Conservation (phyloP, 148 eudicot species). For the Vaccinium darrowii region DNA sequence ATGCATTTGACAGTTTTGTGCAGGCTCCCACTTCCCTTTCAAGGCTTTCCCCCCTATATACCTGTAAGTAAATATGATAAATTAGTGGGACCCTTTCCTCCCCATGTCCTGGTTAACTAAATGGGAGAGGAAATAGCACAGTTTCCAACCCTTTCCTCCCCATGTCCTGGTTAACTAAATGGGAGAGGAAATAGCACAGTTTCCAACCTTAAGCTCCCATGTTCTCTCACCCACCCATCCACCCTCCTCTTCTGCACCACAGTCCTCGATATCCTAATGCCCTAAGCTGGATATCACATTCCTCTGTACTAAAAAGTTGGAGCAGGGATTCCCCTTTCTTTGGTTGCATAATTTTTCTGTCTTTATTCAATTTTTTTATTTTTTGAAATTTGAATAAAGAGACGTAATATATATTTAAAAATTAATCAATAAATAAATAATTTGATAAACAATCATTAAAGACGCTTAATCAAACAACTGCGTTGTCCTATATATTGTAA, state of each 20-base stretch:
- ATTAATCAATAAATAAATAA: no score
- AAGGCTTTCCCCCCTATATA: not conserved
- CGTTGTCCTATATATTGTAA: not conserved
- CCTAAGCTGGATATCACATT: conserved; percentile 16
- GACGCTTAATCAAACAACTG: not conserved
- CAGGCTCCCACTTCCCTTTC: not conserved
- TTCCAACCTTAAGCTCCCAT: conserved; percentile 30
- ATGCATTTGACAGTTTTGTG: conserved; percentile 28
- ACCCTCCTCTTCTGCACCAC: conserved; percentile 16
- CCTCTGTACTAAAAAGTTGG: not conserved
- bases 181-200: conserved; percentile 24
- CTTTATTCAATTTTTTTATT: no score
- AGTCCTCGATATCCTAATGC: conserved; percentile 20
- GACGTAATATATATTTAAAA: no score
- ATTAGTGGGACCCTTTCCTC: conserved; percentile 9
- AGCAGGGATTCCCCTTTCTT: not conserved
- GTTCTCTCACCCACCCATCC: conserved; percentile 26
- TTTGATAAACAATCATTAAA: no score
- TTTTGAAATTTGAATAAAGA: no score
- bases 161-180: conserved; percentile 28
- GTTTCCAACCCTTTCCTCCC: conserved; percentile 24
- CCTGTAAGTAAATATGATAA: not conserved
- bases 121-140: conserved; percentile 23
- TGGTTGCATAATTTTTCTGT: no score
- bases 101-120: conserved; percentile 33